Evolutionary conservation across 352 stramenopile species (phyloP).

Genomic region (Globisporangium paddicum): DNA sequence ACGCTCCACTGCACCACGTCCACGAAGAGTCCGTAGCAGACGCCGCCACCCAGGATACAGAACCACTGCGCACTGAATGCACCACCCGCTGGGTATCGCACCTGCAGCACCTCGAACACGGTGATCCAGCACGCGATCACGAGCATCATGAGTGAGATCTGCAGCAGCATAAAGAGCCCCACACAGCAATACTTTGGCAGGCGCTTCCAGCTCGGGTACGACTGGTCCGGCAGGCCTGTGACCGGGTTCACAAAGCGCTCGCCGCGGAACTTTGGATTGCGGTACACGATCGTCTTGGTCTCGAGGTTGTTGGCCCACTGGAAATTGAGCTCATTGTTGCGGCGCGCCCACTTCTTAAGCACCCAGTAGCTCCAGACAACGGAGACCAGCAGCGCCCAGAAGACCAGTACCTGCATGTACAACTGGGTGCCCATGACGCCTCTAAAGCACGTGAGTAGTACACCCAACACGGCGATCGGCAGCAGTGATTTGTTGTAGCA

Average conservation of each 20-base stretch:
- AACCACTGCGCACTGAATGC: slow-evolving; percentile 80
- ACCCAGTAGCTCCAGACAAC: slow-evolving; percentile 82
- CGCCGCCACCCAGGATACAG: slow-evolving; percentile 68
- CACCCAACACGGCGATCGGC: slow-evolving; percentile 67
- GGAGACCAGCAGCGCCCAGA: slow-evolving; percentile 70
- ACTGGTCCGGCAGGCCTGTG: slow-evolving; percentile 51
- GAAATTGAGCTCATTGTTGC: slow-evolving; percentile 71
- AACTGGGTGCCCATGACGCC: slow-evolving; percentile 55
- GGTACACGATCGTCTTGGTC: slow-evolving; percentile 64
- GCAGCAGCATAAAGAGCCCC: slow-evolving; percentile 65
- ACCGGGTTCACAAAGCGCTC: slow-evolving; percentile 56
- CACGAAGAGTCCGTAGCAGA: slow-evolving; percentile 78
- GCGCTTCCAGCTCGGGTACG: slow-evolving; percentile 71
- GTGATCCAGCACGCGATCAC: slow-evolving; percentile 84
- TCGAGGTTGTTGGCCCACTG: slow-evolving; percentile 68
- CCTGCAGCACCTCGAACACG: slow-evolving; percentile 70
- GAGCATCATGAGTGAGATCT: slow-evolving; percentile 85
- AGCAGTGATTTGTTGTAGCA: slow-evolving; percentile 84
- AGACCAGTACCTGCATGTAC: slow-evolving; percentile 79
- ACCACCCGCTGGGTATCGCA: slow-evolving; percentile 55
- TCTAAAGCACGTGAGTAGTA: slow-evolving; percentile 64
- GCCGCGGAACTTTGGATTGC: slow-evolving; percentile 65
- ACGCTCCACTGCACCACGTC: slow-evolving; percentile 82
- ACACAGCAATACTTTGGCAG: slow-evolving; percentile 69
- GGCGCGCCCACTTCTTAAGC: slow-evolving; percentile 71